These are phyloP conservation scores for Coemansia sp. DNA, from an alignment of 192 early-diverging fungal species.

Conservation along the genomic window DNA sequence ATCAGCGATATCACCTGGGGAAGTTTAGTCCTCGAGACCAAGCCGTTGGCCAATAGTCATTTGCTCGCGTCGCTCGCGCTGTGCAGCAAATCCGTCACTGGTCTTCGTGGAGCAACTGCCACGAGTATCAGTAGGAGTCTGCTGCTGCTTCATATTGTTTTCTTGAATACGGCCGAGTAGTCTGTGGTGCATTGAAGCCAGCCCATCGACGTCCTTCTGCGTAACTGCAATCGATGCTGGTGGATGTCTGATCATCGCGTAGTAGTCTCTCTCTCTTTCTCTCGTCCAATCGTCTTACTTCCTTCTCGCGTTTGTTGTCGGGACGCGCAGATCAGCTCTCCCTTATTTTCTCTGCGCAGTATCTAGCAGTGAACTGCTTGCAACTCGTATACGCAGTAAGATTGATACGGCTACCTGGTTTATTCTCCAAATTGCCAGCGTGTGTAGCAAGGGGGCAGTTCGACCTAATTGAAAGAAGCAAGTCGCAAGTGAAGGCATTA, in stretches of 20 bases:
- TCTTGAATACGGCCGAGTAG: slow-evolving; percentile 28
- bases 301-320: not conserved
- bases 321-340: not conserved
- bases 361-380: not conserved
- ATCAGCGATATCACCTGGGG: not conserved
- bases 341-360: not conserved
- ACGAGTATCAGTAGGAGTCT: not conserved
- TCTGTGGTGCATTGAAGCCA: slow-evolving; percentile 37
- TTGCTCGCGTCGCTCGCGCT: slow-evolving; percentile 30
- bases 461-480: not conserved
- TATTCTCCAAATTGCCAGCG: not conserved
- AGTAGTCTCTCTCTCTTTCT: not conserved
- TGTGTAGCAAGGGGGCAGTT: not conserved
- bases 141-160: slow-evolving; percentile 1
- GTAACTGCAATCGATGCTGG: slow-evolving; percentile 33
- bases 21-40: slow-evolving; percentile 10
- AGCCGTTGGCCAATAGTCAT: slow-evolving; percentile 37
- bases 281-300: not conserved
- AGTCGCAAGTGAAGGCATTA: not conserved
- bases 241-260: slow-evolving; percentile 42
- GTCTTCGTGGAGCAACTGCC: not conserved
- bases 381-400: slow-evolving; percentile 2
- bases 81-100: not conserved
- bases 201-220: slow-evolving; percentile 49
- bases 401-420: not conserved